Conservation (phyloP, 2,329 filamentous ascomycete genomes). For the Drechslerella stenobrocha region DNA sequence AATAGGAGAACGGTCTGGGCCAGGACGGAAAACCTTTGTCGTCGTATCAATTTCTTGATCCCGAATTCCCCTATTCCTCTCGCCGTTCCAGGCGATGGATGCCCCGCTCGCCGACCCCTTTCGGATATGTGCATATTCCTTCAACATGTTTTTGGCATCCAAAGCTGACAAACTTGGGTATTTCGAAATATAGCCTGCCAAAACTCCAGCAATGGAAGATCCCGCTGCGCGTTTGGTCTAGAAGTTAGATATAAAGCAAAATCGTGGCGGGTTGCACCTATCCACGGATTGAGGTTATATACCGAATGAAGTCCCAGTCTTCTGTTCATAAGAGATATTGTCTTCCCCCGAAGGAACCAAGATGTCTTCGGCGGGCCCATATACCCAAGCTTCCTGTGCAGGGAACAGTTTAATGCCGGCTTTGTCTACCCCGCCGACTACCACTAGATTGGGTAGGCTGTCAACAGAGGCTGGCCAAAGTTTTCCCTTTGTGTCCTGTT, state of each 20-base stretch:
- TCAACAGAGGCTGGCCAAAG: conserved; percentile 11
- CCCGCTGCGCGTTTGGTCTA: conserved; percentile 1
- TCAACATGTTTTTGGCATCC: conserved; percentile 3
- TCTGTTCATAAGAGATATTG: not conserved
- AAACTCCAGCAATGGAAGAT: conserved; percentile 1
- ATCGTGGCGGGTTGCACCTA: no score
- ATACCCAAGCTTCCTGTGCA: not conserved
- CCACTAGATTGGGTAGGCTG: conserved; percentile 5
- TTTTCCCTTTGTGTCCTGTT: not conserved
- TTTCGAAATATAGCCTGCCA: conserved; percentile 11
- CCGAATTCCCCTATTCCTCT: not conserved
- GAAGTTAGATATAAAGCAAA: not conserved
- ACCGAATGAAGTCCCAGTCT: conserved; percentile 4
- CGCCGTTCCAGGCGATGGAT: conserved; percentile 8
- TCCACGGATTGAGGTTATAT: not conserved
- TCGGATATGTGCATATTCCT: conserved; percentile 2
- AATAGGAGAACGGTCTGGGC: no score
- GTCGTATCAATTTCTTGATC: not conserved
- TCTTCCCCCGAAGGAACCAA: not conserved
- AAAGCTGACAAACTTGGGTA: not conserved
- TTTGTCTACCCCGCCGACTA: conserved; percentile 10
- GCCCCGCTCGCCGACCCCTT: not conserved
- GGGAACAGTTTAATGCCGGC: not conserved
- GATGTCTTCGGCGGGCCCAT: conserved; percentile 9
- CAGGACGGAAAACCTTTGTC: not conserved